Evolutionary conservation across 1,284 basidiomycete species (phyloP).

Genomic region (Pterula multifida): DNA sequence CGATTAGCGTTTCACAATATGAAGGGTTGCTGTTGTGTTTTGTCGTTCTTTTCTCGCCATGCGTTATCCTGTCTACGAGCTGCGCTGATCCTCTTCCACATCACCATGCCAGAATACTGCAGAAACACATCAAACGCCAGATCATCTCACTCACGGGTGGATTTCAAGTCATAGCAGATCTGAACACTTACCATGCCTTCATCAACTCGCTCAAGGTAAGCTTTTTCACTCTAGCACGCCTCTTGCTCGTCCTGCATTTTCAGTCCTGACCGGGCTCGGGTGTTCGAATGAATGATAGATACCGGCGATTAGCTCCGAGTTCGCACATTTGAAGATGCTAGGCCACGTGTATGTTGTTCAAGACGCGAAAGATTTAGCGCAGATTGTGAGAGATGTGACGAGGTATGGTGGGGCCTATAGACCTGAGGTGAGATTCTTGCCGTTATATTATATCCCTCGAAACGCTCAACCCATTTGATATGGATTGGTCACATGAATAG

Average conservation of each 20-base stretch:
- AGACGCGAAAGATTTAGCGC: conserved; percentile 88
- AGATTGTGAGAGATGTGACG: conserved; percentile 90
- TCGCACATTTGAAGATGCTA: conserved; percentile 91
- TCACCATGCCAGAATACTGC: conserved; percentile 67
- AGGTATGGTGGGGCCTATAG: conserved; percentile 87
- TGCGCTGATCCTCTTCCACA: conserved; percentile 1
- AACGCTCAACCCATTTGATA: too few species aligned
- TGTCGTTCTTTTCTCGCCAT: neutral
- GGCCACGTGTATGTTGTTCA: conserved; percentile 91
- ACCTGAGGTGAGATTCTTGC: conserved; percentile 57
- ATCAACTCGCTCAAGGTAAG: conserved; percentile 68
- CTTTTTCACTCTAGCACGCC: conserved; percentile 1
- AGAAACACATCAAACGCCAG: conserved; percentile 94
- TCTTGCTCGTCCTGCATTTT: too few species aligned
- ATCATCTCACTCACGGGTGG: conserved; percentile 91
- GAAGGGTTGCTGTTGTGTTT: too few species aligned
- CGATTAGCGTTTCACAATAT: too few species aligned
- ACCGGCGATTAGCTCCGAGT: conserved; percentile 67
- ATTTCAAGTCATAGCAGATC: conserved; percentile 91
- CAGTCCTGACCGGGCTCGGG: too few species aligned
- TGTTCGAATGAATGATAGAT: too few species aligned
- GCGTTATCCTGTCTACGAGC: too few species aligned
- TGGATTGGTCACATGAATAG: conserved; percentile 30
- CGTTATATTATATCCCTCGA: too few species aligned
- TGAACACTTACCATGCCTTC: conserved; percentile 89